Evolutionary conservation across 2,329 filamentous ascomycete species (phyloP).

Genomic region (Alternaria viburni): DNA sequence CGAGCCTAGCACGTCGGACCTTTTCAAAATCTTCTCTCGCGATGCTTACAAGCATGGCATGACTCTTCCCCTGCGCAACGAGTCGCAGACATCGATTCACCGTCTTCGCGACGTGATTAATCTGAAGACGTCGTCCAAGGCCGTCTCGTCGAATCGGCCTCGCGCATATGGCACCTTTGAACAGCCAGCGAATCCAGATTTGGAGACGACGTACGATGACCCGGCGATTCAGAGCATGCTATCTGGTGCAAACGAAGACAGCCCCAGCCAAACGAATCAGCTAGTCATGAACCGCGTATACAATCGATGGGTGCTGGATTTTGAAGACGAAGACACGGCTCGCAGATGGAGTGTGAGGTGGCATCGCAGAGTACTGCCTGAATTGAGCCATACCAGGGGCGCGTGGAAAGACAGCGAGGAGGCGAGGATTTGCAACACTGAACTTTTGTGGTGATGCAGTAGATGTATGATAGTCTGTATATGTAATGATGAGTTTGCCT

Average conservation of each 20-base stretch:
- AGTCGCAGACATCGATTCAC: conserved; percentile 24
- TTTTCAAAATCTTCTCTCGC: conserved; percentile 34
- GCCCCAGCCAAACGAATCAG: conserved; percentile 25
- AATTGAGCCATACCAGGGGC: conserved; percentile 13
- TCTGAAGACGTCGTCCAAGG: conserved; percentile 21
- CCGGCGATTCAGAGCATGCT: conserved; percentile 22
- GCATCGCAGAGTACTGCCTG: conserved; percentile 57
- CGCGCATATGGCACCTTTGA: conserved; percentile 23
- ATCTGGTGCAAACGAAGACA: conserved; percentile 9
- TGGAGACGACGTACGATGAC: conserved; percentile 20
- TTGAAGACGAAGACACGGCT: conserved; percentile 62
- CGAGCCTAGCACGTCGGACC: conserved; percentile 36
- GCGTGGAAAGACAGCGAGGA: conserved; percentile 44
- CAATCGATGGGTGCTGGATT: conserved; percentile 62
- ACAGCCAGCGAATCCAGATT: neutral
- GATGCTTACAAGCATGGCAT: conserved; percentile 46
- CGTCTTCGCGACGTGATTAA: conserved; percentile 41
- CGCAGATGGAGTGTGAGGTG: conserved; percentile 59
- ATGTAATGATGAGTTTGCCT: neutral
- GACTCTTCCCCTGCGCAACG: conserved; percentile 31
- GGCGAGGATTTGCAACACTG: conserved; percentile 52
- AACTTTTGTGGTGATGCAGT: conserved; percentile 56
- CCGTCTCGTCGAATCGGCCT: conserved; percentile 26
- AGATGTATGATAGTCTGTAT: neutral
- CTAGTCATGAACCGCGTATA: conserved; percentile 46